Evolutionary conservation across 1,139 yeast species (phyloP), one percentile per base, ranked within the genome.

Genomic region (Debaryomyces nepalensis): DNA sequence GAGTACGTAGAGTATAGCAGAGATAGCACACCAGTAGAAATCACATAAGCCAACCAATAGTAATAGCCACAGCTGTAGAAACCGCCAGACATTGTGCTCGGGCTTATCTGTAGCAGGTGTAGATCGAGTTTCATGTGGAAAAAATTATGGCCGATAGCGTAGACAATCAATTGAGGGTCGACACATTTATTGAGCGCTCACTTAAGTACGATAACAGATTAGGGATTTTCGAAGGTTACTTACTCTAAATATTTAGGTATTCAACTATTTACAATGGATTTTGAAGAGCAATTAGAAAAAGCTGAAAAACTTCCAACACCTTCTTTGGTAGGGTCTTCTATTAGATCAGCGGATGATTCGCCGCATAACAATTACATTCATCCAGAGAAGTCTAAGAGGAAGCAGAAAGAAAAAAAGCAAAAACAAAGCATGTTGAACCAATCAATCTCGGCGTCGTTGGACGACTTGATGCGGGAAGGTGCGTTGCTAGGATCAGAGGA

Each of bases 401-500:
- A 47, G 46, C 49, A 55, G 49, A 53, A 53, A 37, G 52, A 43
- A 10, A 39, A 23, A 29, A 39, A 31, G 30, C 52, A 34, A 39
- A 42, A 27, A 35, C 41, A 27, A 44, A 49, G 42, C 26, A 50
- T 51, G 24, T 49, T 54, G 49, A 59, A 53, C 44, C 46, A 52
- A 21, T 53, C 64, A 20, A 57, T 73, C 23, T 59, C 75, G 34
- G 76, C 80, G 21, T 70, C 81, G 0, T 71, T 81, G 50, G 83
- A 75, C 47, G 84, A 81, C 34, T 68, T 81, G 53, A 76, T 73
- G 45, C 75, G 63, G 34, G 86, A 81, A 53, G 87, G 87, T 16
- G 86, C 85, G 0, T 64, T 82, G 41, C 55, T 80, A 50, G 79
- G 79, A 7, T 79, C 80, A 16, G 85, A 80, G 44, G 82, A 74